These are phyloP conservation scores for Symmetrospora coprosmae DNA, from an alignment of 768 basidiomycete genomes.

Conservation along the genomic window DNA sequence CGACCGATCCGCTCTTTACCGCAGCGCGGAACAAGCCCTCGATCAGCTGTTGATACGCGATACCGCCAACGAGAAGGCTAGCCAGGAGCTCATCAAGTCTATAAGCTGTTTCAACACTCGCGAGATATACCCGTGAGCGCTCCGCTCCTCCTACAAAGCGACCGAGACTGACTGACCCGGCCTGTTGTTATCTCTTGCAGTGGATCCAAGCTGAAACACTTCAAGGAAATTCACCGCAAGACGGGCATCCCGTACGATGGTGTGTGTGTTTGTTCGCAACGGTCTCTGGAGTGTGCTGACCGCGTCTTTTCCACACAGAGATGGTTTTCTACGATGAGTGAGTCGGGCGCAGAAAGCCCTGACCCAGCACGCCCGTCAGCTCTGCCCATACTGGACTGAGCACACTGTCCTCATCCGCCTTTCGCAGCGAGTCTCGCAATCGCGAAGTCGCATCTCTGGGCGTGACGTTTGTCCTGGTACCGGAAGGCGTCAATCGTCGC, in stretches of 20 bases:
- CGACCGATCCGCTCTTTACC: conserved; percentile 14
- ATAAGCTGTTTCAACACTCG: conserved; percentile 39
- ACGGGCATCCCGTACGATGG: conserved; percentile 64
- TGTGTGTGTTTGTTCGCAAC: conserved; percentile 32
- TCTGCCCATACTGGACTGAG: background rate
- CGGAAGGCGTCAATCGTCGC: conserved; percentile 48
- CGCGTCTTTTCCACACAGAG: background rate
- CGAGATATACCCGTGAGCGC: conserved; percentile 39
- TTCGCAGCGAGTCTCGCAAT: conserved; percentile 27
- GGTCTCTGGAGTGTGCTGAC: background rate
- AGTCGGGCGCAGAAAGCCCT: background rate
- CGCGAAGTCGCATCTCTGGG: conserved; percentile 41
- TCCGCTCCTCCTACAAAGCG: no score
- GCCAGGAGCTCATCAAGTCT: conserved; percentile 24
- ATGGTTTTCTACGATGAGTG: background rate
- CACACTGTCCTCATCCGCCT: background rate
- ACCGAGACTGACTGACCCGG: background rate
- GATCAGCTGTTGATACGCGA: conserved; percentile 37
- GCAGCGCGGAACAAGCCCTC: conserved; percentile 64
- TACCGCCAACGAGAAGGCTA: conserved; percentile 1
- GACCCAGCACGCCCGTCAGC: no score
- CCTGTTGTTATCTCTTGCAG: background rate
- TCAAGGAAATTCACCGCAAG: conserved; percentile 55
- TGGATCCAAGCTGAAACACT: conserved; percentile 72
- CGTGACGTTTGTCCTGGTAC: conserved; percentile 66